Evolutionary conservation across 2,329 filamentous ascomycete genomes (phyloP), one percentile per base, ranked within the genome.

Genomic region (Fusarium verrucosum): DNA sequence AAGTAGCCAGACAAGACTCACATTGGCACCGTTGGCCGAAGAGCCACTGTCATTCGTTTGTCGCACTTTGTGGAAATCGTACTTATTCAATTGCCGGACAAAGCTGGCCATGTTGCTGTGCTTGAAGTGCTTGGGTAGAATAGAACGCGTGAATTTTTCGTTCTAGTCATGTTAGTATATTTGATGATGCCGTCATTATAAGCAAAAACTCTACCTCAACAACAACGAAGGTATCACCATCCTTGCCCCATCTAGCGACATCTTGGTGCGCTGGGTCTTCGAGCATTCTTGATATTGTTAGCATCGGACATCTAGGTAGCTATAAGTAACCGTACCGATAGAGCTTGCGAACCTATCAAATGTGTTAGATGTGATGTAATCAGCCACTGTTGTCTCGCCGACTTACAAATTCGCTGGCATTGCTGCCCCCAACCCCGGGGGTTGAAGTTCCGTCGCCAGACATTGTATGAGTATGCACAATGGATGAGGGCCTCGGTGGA

Each of bases 41-140:
- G 73, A 73, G 13, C 77, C 74, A 56, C 72, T 72, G 41, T 80
- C 78, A 46, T 74, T 76, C 4, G 77, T 77, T 16, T 78, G 77
- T 63, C 95, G 87, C 65, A 98, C 94, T 83, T 99, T 99, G 83
- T 99, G 95, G 71, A 99, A 99, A 75, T 97, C 94, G 77, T 96
- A 97, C 76, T 97, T 97, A 82, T 97, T 97, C 57, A 97, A 82
- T 76, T 97, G 94, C 44, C 94, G 90, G 57, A 97, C 94, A 75
- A 97, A 97, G 78, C 93, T 97, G 28, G 94, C 94, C 81, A 97
- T 97, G 77, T 97, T 97, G 85, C 92, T 96, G 80, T 98, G 95
- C 79, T 99, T 99, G 83, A 99, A 99, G 73, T 98, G 93, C 76
- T 98, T 97, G 4, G 95, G 95, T 16, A 99, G 87, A 71, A 99